Base-by-base conservation (phyloP, 2,329 filamentous ascomycete species). In the Cordyceps cicadae region DNA sequence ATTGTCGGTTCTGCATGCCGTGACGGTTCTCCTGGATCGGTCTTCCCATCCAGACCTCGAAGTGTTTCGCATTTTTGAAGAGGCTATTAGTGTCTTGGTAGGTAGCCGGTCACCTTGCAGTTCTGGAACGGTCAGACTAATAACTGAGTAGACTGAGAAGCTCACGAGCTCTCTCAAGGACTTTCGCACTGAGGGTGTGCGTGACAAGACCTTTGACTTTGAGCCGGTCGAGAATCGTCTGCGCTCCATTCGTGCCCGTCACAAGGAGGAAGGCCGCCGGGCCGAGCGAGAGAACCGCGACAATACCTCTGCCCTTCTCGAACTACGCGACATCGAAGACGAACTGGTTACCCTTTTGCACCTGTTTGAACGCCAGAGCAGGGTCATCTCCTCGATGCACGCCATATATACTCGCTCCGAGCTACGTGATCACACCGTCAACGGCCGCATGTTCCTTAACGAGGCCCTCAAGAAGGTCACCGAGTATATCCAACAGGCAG, bases 41-140 rank as follows among this genome's bases (percentile, higher is more conserved):
- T 78, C 82, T 0, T 80, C 82, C 0, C 82, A 87, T 65, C 81
- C 80, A 0, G 82, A 87, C 52, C 72, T 87, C 0, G 83, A 87
- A 62, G 76, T 87, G 0, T 85, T 87, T 62, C 79, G 84, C 2
- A 84, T 87, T 1, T 87, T 87, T 52, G 84, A 87, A 64, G 85
- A 87, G 63, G 85, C 84, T 5, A 84, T 87, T 37, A 85, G 83
- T 14, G 81, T 86, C 24, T 66, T 87, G 63, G 84, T 86, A 68
- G 51, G 74, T 14, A 53, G 5, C 1, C n/a, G n/a, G 24, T 24
- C 11, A 1, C 11, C 7, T 7, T 11, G 8, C 29, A 5, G 12
- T 29, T 29, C 3, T 34, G 3, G 21, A 14, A 55, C 5, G 6
- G 15, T 17, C 15, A 15, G 3, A 24, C 48, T 52, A 52, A 59